Evolutionary conservation across 2,329 filamentous ascomycete genomes (phyloP).

Genomic region (Helminthosporium solani): DNA sequence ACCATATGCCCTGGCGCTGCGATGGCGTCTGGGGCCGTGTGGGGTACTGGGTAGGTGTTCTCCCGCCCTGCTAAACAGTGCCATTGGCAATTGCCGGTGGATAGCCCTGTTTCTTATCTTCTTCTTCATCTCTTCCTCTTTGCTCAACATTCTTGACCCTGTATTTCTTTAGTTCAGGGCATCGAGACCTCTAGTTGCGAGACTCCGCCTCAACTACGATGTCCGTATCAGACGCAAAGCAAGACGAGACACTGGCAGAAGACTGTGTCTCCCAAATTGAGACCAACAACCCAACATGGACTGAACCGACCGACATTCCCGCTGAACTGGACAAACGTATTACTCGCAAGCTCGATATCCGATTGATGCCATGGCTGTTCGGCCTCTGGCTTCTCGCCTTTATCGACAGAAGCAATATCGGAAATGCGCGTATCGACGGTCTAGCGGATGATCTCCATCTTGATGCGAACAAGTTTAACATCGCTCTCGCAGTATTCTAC

Average conservation of each 20-base stretch:
- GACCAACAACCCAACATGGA: conserved; percentile 12
- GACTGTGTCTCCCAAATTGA: conserved; percentile 11
- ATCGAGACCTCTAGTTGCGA: no score
- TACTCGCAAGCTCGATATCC: conserved; percentile 46
- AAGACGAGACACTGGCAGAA: background rate
- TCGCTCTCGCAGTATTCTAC: conserved; percentile 49
- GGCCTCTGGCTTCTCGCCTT: conserved; percentile 51
- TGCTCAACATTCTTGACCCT: no score
- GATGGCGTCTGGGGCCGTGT: background rate
- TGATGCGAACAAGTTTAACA: conserved; percentile 45
- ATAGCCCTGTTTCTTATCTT: background rate
- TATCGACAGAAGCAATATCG: conserved; percentile 48
- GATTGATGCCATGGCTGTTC: conserved; percentile 50
- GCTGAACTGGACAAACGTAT: conserved; percentile 34
- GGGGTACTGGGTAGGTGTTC: background rate
- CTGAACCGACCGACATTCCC: conserved; percentile 3
- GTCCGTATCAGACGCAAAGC: background rate
- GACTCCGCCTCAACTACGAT: background rate
- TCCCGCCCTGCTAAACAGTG: no score
- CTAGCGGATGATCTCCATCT: conserved; percentile 44
- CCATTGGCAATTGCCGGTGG: no score
- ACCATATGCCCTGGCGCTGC: background rate
- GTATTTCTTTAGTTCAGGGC: no score
- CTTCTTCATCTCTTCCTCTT: background rate
- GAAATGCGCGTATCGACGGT: conserved; percentile 48